phyloP scores from a whole-genome alignment of 2,329 filamentous ascomycete genomes.

The Sarocladium kiliense region DNA sequence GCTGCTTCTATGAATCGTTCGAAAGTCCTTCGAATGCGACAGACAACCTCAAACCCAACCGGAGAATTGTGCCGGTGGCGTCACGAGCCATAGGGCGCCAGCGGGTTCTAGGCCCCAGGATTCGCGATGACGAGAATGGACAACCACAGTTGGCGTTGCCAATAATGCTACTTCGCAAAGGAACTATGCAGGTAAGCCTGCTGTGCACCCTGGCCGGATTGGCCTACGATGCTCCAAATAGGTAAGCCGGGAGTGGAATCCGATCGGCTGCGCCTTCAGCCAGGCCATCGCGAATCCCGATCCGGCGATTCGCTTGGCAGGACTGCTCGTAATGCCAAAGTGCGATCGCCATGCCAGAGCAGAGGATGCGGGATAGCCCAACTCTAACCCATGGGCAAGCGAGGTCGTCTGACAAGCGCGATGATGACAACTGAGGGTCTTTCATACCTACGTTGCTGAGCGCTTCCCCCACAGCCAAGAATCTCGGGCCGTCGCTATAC shows the following conservation, averaged over 20 bases:
- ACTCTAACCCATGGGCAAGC: too few relatives aligned
- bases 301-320: neutral
- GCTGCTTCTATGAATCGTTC: too few relatives aligned
- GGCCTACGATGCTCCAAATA: too few relatives aligned
- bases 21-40: neutral
- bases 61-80: neutral
- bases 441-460: too few relatives aligned
- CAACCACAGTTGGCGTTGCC: neutral
- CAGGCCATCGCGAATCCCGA: neutral
- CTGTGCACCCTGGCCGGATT: too few relatives aligned
- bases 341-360: neutral
- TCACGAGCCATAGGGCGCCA: neutral
- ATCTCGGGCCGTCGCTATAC: neutral
- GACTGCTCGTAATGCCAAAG: neutral
- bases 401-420: neutral
- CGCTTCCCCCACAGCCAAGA: neutral
- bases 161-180: too few relatives aligned
- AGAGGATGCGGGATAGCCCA: neutral
- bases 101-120: neutral
- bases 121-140: neutral
- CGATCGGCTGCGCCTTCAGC: neutral
- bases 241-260: too few relatives aligned
- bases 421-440: neutral
- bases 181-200: neutral
- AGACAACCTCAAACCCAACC: neutral